Percentiles rank a stretch among this genome's conserved stretches.
Conservation (phyloP, 371 early-diverging fungal genomes). For the Parasitella parasitica region DNA sequence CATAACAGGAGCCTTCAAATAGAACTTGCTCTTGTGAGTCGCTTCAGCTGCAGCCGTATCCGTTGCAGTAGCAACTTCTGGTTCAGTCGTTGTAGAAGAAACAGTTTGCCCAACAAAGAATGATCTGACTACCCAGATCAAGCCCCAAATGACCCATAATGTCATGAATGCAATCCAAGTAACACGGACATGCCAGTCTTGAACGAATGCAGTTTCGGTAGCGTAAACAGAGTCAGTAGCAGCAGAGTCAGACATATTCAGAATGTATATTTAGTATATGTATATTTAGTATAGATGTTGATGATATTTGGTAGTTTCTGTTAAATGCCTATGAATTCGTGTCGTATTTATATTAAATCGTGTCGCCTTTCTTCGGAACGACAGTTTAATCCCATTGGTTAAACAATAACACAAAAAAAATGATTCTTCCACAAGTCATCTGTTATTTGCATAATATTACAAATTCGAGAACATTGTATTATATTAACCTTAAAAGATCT, state of each 20-base stretch:
- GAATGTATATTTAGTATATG: neutral
- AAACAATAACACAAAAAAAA: neutral
- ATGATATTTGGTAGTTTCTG: no score
- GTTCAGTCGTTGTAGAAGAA: neutral
- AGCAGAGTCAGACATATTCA: neutral
- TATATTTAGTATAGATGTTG: no score
- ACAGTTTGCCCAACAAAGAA: conserved; percentile 16
- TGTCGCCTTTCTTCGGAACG: neutral
- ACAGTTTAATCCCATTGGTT: neutral
- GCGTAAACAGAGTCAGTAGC: neutral
- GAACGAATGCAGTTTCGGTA: neutral
- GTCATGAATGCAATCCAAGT: conserved; percentile 35
- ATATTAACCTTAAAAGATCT: neutral
- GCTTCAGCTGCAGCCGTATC: conserved; percentile 14
- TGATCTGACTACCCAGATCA: conserved; percentile 25
- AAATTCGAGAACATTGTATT: neutral
- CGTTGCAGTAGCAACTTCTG: neutral
- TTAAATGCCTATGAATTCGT: no score
- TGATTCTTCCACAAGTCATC: neutral
- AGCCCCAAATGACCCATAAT: conserved; percentile 36
- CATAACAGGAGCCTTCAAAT: neutral
- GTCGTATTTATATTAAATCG: neutral
- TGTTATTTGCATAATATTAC: neutral
- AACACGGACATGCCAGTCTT: conserved; percentile 39
- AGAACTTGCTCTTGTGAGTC: conserved; percentile 7